Base-by-base conservation (phyloP, 2,329 filamentous ascomycete genomes). In the Epichloe amarillans region DNA sequence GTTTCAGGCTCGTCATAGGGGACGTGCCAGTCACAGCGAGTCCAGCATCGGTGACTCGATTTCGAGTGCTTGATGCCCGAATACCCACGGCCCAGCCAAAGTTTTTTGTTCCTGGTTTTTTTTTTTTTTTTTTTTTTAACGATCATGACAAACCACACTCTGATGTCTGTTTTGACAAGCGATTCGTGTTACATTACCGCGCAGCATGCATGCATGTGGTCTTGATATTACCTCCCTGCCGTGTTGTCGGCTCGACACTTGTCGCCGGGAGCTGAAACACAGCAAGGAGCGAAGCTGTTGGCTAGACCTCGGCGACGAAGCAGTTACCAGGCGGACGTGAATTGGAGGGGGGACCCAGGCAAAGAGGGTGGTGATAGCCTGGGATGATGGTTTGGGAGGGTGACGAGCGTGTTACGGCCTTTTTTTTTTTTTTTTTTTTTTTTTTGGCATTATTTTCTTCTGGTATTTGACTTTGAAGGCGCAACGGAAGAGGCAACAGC, bases 1-100 rank as follows among this genome's bases (percentile, higher is more conserved):
- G 72, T 79, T 51, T 79, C 75, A 47, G 74, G 65, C 49, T 46
- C 49, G 47, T 62, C 65, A 46, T 65, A 67, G 60, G 63, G 55
- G 53, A 56, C 55, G 4, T 30, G 21, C 40, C 43, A 14, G 36
- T 19, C 35, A 21, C 35, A 39, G 49, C 42, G 37, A 33, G 38
- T 47, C 46, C 46, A 47, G 43, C 47, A 49, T 48, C 47, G 47
- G 33, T 52, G 47, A 47, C 33, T 30, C 8, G 30, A 30, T 30
- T 11, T 42, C 14, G 37, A 42, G n/a, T 30, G 39, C 48, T 38
- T 33, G 4, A 38, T 47, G n/a, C 44, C 43, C 11, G 8, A n/a
- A 52, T 55, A 49, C 26, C 45, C 15, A 46, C 49, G 42, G 46
- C 48, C 33, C 30, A 50, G 50, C 47, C 52, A 43, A 47, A 48